Percentiles rank a stretch among this genome's conserved stretches.
phyloP scores from a whole-genome alignment of 805 yeast species.

The Candida railenensis region DNA sequence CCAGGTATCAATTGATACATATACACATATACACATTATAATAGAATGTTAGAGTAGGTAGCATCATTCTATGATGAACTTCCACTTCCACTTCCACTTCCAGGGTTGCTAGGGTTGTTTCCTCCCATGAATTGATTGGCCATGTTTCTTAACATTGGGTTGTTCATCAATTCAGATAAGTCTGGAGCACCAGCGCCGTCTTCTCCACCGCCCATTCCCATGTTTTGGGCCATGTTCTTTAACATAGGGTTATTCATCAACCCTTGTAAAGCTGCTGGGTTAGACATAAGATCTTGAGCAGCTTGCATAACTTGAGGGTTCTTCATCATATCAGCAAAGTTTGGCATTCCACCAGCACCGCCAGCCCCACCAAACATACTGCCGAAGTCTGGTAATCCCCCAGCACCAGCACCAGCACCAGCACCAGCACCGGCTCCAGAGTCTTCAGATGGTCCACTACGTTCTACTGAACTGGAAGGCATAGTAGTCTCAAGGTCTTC shows the following conservation, averaged over 20 bases:
- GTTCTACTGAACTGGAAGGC: conserved; percentile 23
- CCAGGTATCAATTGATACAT: neutral
- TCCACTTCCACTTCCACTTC: conserved; percentile 1
- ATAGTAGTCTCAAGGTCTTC: conserved; percentile 57
- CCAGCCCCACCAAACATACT: conserved; percentile 62
- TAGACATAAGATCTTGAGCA: conserved; percentile 83
- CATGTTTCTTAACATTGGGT: conserved; percentile 73
- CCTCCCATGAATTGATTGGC: conserved; percentile 72
- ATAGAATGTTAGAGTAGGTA: too few species aligned
- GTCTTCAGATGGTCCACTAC: conserved; percentile 10
- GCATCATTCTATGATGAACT: neutral
- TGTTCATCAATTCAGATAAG: conserved; percentile 70
- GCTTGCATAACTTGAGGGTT: conserved; percentile 93
- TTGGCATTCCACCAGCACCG: conserved; percentile 66
- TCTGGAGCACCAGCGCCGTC: conserved; percentile 43
- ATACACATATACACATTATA: neutral
- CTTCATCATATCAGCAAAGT: conserved; percentile 67
- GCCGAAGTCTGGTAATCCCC: conserved; percentile 77
- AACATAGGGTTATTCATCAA: conserved; percentile 80
- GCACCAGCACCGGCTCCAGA: conserved; percentile 35
- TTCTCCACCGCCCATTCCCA: conserved; percentile 63
- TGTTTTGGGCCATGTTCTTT: conserved; percentile 77
- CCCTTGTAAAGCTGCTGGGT: conserved; percentile 72
- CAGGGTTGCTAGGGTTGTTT: conserved; percentile 5
- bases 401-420: conserved; percentile 38